A percentile compares a stretch with the other conserved stretches of the same genome.
These are phyloP conservation scores for Claviceps maximensis DNA, from an alignment of 2,329 filamentous ascomycete genomes.

Conservation along the genomic window DNA sequence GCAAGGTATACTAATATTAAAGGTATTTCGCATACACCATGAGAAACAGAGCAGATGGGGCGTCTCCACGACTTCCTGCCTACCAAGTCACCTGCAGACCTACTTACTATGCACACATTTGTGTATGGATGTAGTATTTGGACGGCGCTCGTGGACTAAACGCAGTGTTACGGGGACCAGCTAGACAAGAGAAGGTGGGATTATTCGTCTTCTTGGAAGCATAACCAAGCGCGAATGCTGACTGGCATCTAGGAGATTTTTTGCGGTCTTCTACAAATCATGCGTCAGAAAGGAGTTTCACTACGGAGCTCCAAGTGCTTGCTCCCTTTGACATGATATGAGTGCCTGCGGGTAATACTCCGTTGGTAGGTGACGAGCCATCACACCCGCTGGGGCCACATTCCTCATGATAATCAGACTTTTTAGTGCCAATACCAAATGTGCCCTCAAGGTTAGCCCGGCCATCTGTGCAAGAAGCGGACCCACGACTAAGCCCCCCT, in stretches of 20 bases:
- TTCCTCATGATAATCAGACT: constrained; percentile 3
- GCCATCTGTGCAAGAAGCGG: constrained; percentile 3
- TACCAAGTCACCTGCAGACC: background rate
- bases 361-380: background rate
- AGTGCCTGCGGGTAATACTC: background rate
- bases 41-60: background rate
- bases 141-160: background rate
- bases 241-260: background rate
- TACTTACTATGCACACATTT: background rate
- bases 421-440: constrained; percentile 1
- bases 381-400: background rate
- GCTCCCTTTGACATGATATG: background rate
- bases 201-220: background rate
- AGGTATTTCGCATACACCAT: background rate
- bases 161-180: background rate
- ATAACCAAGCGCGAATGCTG: background rate
- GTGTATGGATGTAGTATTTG: background rate
- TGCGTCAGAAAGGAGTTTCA: background rate
- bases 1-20: background rate
- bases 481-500: constrained; percentile 3
- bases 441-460: constrained; percentile 3
- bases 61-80: background rate
- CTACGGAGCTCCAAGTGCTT: background rate
- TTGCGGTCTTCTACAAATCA: background rate
- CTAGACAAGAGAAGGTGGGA: background rate